Evolutionary conservation across 108 stramenopile species (phyloP), one percentile per base, ranked within the genome.

Genomic region (Pelagomonas calceolata): DNA sequence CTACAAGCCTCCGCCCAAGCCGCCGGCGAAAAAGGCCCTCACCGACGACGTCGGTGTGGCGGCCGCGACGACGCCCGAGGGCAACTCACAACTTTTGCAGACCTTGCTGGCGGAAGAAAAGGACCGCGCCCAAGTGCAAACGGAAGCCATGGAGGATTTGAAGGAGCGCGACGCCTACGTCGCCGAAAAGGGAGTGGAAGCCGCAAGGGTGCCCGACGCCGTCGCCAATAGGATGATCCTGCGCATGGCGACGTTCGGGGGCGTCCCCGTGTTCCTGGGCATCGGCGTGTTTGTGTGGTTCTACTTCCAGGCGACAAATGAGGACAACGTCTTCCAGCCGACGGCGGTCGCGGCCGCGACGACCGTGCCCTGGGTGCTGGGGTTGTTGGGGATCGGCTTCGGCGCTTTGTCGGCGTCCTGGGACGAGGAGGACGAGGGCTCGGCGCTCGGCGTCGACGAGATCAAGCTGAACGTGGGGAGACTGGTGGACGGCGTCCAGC

Each of bases 171-270:
- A 60, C 51, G 51, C 51, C 7, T 60, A 26, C 26, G 51, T 74
- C 37, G 37, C 70, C 69, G 75, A 66, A 0, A 32, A 75, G 43
- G 70, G 74, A 5, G 39, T 43, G 30, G 44, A 72, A 30, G 77
- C 77, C 7, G 77, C 74, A 18, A 36, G 70, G 37, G 70, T 77
- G 32, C 77, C 77, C 64, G 77, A 77, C 30, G 30, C 64, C 31
- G 77, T 77, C 29, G 29, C 75, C 32, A 76, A 75, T 65, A 75
- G 77, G 33, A 77, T 77, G 77, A 70, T 75, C 36, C 65, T 26
- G 30, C 75, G 77, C 63, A 77, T 77, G 75, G 76, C 70, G 43
- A 3, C 17, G 21, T 36, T 70, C n/a, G 63, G 44, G 17, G 63
- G 63, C 31, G 12, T 70, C 30, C 70, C 70, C 12, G 32, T 64